These are phyloP conservation scores for Apiotrichum siamense DNA, from an alignment of 1,284 basidiomycete species.

Conservation along the genomic window DNA sequence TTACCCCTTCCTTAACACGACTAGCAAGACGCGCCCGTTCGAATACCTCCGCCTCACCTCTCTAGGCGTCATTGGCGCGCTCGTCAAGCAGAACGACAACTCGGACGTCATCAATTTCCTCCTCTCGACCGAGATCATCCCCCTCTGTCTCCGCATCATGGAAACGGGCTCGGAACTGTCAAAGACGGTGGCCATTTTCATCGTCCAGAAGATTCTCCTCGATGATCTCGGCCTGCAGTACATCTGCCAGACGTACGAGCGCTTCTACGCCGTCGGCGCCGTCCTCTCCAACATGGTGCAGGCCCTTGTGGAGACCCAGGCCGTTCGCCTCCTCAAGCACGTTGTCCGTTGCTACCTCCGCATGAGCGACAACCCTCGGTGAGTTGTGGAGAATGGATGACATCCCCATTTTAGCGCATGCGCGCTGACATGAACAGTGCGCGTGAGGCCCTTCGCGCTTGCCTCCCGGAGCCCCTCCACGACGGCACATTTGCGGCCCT, in stretches of 20 bases:
- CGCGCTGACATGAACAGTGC: constrained; percentile 56
- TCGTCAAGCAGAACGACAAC: constrained; percentile 99
- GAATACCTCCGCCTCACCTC: constrained; percentile 97
- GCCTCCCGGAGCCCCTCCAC: constrained; percentile 90
- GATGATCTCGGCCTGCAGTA: constrained; percentile 98
- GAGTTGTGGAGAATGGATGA: constrained; percentile 30
- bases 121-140: constrained; percentile 98
- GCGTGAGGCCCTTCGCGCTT: constrained; percentile 89
- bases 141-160: constrained; percentile 98
- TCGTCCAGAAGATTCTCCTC: constrained; percentile 97
- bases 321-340: constrained; percentile 92
- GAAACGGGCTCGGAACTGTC: constrained; percentile 98
- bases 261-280: constrained; percentile 98
- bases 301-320: constrained; percentile 93
- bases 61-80: constrained; percentile 94
- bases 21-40: constrained; percentile 96
- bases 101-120: constrained; percentile 98
- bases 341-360: constrained; percentile 96
- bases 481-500: constrained; percentile 89
- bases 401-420: background rate
- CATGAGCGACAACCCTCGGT: constrained; percentile 93
- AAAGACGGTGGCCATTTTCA: constrained; percentile 99
- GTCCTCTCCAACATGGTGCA: constrained; percentile 99
- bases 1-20: constrained; percentile 99
- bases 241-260: constrained; percentile 98